Percentiles rank a stretch among this genome's conserved stretches.
Conservation (phyloP, 2,329 filamentous ascomycete species). For the Aureobasidium mangrovei region DNA sequence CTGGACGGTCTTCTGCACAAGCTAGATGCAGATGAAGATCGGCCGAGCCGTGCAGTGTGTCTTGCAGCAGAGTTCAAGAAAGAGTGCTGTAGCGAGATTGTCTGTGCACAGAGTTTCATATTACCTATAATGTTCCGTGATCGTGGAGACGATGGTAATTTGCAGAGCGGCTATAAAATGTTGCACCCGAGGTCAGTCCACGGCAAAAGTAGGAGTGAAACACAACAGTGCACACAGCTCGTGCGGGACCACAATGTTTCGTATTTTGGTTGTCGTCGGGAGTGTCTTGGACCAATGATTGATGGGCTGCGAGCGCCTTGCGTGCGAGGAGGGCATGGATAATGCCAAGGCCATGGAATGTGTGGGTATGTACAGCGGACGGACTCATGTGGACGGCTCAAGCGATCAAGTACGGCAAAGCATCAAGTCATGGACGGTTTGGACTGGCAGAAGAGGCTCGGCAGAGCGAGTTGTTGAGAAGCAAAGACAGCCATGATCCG, state of each 20-base stretch:
- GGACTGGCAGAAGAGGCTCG: too few species aligned
- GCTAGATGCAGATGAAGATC: constrained; percentile 9
- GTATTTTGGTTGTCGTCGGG: constrained; percentile 3
- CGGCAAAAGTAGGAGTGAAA: constrained; percentile 10
- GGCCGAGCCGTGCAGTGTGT: constrained; percentile 9
- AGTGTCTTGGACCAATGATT: not conserved
- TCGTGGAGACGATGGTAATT: not conserved
- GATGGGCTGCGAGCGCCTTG: constrained; percentile 6
- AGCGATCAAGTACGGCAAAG: not conserved
- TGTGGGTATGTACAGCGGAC: not conserved
- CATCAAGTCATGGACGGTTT: not conserved
- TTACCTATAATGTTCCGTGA: not conserved
- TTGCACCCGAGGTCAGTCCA: constrained; percentile 10
- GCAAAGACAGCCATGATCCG: not conserved
- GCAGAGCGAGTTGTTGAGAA: not conserved
- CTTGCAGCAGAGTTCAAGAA: constrained; percentile 7
- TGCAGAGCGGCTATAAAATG: constrained; percentile 1
- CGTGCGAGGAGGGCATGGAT: constrained; percentile 2
- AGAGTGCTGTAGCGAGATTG: constrained; percentile 1
- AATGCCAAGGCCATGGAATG: not conserved
- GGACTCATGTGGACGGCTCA: constrained; percentile 8
- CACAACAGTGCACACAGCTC: constrained; percentile 4
- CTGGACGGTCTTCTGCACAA: constrained; percentile 3
- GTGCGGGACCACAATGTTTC: not conserved
- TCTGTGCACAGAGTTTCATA: constrained; percentile 4